Evolutionary conservation across 805 yeast species (phyloP), one percentile per base, ranked within the genome.

Genomic region (Yarrowia porcina): DNA sequence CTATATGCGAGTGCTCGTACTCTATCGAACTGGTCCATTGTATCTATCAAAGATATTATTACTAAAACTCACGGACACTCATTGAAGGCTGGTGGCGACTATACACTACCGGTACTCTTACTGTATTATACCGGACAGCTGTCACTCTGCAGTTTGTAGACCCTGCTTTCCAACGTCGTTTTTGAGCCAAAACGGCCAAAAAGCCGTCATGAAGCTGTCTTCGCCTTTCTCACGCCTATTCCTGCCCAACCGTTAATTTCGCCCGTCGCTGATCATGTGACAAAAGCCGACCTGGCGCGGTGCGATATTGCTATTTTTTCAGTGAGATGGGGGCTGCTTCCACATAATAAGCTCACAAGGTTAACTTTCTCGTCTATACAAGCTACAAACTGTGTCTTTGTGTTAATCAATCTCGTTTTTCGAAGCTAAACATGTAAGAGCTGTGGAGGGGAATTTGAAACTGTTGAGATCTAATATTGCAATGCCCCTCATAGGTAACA

Each of bases 201-300:
- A n/a, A n/a, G n/a, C n/a, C n/a, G n/a, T n/a, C n/a, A n/a, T n/a
- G n/a, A n/a, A n/a, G 30, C 45, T 21, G 23, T 23, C 30, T 23
- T 23, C 30, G 30, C 4, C 45, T 21, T 17, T 17, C 49, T 4
- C n/a, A 44, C 36, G 52, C 52, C 52, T 45, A 45, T 18, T 30
- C 52, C 36, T 45, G 23, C 52, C 52, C 36, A n/a, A n/a, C 33
- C 21, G 33, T 8, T 13, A 18, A 18, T 32, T 20, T 28, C 15
- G 23, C 36, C 36, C 8, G n/a, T 17, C 17, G 25, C 8, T 45
- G 56, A 49, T 49, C 56, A 49, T 49, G 56, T 49, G 56, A 49
- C 56, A 45, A 45, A 45, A 45, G 52, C 39, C 39, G 56, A 32
- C 39, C 39, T 12, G 5, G 4, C 30, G 25, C 36, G 25, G 25